Conservation (phyloP, 2,329 filamentous ascomycete species). For the Phialophora verrucosa region DNA sequence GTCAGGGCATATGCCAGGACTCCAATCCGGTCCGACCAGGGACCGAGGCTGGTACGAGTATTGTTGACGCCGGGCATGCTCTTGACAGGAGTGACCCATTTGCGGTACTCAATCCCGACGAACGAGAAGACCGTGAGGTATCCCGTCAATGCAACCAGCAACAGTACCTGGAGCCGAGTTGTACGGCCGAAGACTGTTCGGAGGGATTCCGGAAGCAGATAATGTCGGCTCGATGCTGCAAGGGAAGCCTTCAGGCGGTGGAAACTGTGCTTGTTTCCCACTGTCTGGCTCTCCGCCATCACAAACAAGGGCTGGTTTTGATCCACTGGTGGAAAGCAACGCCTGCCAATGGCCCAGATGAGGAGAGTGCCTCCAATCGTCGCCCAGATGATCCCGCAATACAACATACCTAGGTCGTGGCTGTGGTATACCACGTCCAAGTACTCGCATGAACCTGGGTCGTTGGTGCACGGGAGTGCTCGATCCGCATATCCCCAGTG, state of each 20-base stretch:
- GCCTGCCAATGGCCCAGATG: constrained; percentile 49
- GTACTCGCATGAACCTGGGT: constrained; percentile 62
- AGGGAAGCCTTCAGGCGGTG: constrained; percentile 48
- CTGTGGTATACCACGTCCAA: constrained; percentile 61
- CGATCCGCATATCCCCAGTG: constrained; percentile 65
- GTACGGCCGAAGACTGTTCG: constrained; percentile 68
- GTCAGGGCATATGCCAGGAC: constrained; percentile 75
- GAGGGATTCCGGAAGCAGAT: constrained; percentile 66
- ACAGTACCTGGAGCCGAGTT: constrained; percentile 69
- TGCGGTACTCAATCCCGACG: constrained; percentile 70
- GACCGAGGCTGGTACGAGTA: constrained; percentile 68
- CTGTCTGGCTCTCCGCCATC: not conserved
- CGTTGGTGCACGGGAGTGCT: constrained; percentile 62
- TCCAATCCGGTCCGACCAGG: constrained; percentile 72
- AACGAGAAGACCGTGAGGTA: constrained; percentile 74
- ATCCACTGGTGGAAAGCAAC: constrained; percentile 4
- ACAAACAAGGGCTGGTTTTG: not conserved
- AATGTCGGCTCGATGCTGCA: constrained; percentile 53
- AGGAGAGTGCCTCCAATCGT: constrained; percentile 57
- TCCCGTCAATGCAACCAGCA: constrained; percentile 62
- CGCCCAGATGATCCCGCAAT: constrained; percentile 64
- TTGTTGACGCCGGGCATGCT: constrained; percentile 62
- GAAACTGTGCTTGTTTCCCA: constrained; percentile 18
- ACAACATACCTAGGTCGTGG: constrained; percentile 62
- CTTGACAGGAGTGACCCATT: constrained; percentile 72